Evolutionary conservation across 176 grass and related monocot species (phyloP), one percentile per base, ranked within the genome.

Genomic region (Avena insularis): DNA sequence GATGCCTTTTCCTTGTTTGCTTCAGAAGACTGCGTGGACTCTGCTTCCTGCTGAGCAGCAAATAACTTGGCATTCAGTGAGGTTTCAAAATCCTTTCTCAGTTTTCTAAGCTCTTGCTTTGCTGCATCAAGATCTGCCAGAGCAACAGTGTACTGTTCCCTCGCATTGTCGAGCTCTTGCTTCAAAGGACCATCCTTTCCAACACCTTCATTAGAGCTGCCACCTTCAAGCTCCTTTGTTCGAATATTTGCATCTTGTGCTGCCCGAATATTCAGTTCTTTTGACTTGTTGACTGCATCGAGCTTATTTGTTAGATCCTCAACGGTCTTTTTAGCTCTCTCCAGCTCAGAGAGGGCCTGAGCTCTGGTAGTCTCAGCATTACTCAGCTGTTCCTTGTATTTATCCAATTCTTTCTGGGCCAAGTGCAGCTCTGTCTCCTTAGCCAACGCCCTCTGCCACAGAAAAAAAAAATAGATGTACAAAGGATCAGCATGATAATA

Each of bases 401-500:
- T 98, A 81, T 92, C 95, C 77, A 95, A 83, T 82, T 93, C 95
- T 76, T 90, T 93, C 84, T 95, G 93, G 43, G 91, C 95, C 58
- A 93, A 80, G 88, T 98, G 93, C 75, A 95, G 78, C 81, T 98
- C 90, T 19, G 93, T 95, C 83, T 98, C 93, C 81, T 98, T 98
- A 15, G 95, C 91, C 64, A 93, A 89, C 57, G 84, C 88, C 81
- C 86, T 84, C 92, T 97, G 66, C 71, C 19, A 43, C 16, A 86
- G 47, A 69, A 4, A 54, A 29, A 29, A 29, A 82, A 82, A 36
- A 21, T 0, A n/a, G 5, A 82, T 82, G 27, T 36, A 21, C 64
- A 70, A 54, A 36, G 62, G 31, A 82, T 82, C 63, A 82, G 64
- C 48, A 82, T 54, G 51, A 82, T 54, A 72, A 68, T 54, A 87